phyloP scores from a whole-genome alignment of 495 filamentous ascomycete species.

The Penicillium chermesinum region DNA sequence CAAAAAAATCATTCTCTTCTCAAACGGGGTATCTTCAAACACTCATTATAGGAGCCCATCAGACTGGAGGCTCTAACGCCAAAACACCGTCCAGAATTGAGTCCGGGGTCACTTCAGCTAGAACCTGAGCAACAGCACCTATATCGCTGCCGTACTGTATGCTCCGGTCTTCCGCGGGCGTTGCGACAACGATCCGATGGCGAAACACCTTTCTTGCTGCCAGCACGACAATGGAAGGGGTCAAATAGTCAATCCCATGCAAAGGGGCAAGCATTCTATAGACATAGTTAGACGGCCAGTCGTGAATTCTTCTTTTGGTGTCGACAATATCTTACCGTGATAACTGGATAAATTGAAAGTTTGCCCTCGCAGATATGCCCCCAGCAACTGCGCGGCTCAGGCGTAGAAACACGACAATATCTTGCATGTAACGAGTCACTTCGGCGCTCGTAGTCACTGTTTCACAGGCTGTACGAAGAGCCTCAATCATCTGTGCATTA shows the following conservation, averaged over 20 bases:
- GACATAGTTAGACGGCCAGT: background rate
- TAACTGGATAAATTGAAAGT: slow-evolving; percentile 66
- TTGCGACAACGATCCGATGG: slow-evolving; percentile 69
- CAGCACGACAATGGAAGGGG: slow-evolving; percentile 76
- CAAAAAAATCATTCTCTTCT: background rate
- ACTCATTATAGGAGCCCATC: background rate
- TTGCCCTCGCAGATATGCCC: slow-evolving; percentile 71
- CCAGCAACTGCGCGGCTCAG: slow-evolving; percentile 78
- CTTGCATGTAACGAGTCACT: slow-evolving; percentile 73
- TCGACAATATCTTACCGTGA: slow-evolving; percentile 43
- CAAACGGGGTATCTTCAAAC: background rate
- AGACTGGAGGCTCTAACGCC: slow-evolving; percentile 62
- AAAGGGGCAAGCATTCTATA: slow-evolving; percentile 63
- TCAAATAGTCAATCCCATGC: slow-evolving; percentile 74
- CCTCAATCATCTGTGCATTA: slow-evolving; percentile 36
- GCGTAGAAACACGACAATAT: slow-evolving; percentile 79
- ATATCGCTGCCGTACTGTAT: slow-evolving; percentile 89
- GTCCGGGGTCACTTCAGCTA: slow-evolving; percentile 66
- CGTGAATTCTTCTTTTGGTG: background rate
- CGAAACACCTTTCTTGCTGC: slow-evolving; percentile 86
- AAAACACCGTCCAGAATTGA: slow-evolving; percentile 83
- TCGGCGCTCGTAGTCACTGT: slow-evolving; percentile 53
- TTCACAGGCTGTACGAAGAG: slow-evolving; percentile 32
- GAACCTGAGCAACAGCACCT: slow-evolving; percentile 55
- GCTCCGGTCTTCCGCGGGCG: slow-evolving; percentile 71